Percentiles rank a stretch among this genome's conserved stretches.
Conservation (phyloP, 176 grass and related monocot species). For the Aegilops tauschii region DNA sequence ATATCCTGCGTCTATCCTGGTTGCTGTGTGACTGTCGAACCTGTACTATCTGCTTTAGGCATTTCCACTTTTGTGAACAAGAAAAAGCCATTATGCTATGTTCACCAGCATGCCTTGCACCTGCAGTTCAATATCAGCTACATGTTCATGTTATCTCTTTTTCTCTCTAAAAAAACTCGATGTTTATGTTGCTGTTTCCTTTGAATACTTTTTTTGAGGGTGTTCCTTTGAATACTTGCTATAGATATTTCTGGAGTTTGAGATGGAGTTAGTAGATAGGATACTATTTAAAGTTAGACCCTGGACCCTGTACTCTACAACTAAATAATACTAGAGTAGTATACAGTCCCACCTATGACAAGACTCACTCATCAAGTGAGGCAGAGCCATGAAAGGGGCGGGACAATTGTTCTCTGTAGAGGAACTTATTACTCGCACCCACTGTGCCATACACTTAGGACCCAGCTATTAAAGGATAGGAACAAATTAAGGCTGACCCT, state of each 20-base stretch:
- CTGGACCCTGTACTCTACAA: slow-evolving; percentile 9
- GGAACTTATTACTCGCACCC: slow-evolving; percentile 28
- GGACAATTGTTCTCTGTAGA: slow-evolving; percentile 29
- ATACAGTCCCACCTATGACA: background rate
- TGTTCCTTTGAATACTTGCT: background rate
- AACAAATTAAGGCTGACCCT: slow-evolving; percentile 25
- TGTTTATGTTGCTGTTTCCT: background rate
- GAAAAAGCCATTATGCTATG: background rate
- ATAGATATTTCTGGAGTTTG: background rate
- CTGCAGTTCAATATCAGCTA: background rate
- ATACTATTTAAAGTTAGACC: background rate
- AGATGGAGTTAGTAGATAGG: background rate
- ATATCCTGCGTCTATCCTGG: slow-evolving; percentile 2
- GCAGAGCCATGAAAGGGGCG: slow-evolving; percentile 14
- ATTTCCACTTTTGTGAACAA: background rate
- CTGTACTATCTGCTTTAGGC: slow-evolving; percentile 4
- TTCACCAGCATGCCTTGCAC: background rate
- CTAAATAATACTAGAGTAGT: background rate
- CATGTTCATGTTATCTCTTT: background rate
- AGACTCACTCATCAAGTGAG: slow-evolving; percentile 1
- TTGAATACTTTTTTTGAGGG: background rate
- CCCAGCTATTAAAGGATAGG: slow-evolving; percentile 39
- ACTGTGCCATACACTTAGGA: slow-evolving; percentile 31
- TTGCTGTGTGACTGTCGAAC: background rate
- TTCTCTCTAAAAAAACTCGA: background rate